Evolutionary conservation across 371 early-diverging fungal species (phyloP).

Genomic region (Syncephalastrum monosporum): DNA sequence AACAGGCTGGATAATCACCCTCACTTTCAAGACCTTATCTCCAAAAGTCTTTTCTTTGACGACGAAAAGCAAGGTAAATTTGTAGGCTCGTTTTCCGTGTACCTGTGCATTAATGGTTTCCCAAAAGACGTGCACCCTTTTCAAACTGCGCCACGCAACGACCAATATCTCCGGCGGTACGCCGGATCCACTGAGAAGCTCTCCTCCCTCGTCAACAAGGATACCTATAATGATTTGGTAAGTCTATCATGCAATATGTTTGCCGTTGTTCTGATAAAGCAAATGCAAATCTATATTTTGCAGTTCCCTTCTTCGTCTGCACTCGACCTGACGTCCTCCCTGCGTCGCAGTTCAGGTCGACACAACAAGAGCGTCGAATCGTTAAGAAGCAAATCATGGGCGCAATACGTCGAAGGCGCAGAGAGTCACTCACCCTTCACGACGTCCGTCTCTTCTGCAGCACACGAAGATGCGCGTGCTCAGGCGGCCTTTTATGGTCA

Average conservation of each 20-base stretch:
- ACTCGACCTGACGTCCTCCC: conserved; percentile 37
- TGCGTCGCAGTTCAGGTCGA: conserved; percentile 24
- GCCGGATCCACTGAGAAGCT: conserved; percentile 22
- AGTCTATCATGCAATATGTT: not conserved
- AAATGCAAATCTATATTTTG: conserved; percentile 4
- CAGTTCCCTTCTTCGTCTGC: conserved; percentile 44
- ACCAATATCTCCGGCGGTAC: conserved; percentile 19
- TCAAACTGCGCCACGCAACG: conserved; percentile 10
- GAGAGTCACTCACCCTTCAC: conserved; percentile 4
- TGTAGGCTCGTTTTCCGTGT: not conserved
- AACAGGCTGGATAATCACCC: not conserved
- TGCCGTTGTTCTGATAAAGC: not conserved
- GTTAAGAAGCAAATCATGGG: conserved; percentile 49
- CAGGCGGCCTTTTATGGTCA: conserved; percentile 33
- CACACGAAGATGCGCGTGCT: conserved; percentile 17
- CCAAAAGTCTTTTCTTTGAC: conserved; percentile 10
- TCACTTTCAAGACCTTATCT: conserved; percentile 6
- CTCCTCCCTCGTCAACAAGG: conserved; percentile 15
- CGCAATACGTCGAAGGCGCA: conserved; percentile 36
- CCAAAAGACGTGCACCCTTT: conserved; percentile 2
- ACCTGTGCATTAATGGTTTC: not conserved
- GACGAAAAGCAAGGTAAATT: not conserved
- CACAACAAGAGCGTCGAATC: conserved; percentile 43
- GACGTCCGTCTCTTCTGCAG: conserved; percentile 4
- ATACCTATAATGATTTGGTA: conserved; percentile 26